Evolutionary conservation across 495 filamentous ascomycete genomes (phyloP), one percentile per base, ranked within the genome.

Genomic region (Immersiella caudata): DNA sequence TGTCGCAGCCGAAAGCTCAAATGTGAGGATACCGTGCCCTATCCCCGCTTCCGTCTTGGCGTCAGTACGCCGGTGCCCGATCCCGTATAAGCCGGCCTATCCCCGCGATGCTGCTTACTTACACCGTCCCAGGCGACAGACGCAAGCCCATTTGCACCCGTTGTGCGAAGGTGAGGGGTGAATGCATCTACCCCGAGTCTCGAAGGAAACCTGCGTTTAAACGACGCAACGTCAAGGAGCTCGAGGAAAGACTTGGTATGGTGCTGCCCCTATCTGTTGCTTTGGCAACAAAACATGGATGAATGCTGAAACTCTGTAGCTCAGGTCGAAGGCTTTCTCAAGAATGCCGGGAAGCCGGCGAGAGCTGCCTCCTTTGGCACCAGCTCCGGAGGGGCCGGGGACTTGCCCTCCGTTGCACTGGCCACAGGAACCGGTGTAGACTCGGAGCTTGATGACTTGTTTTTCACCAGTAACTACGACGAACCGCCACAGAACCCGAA

Each of bases 191-290:
- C 72, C 92, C 93, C 72, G 92, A 94, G 76, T 89, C 90, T 58
- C 85, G 92, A 70, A 88, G 90, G 80, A 96, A 94, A 79, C 93
- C 92, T 65, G 90, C 92, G 26, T 91, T 91, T n/a, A 96, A 94
- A 81, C 82, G 92, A 69, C 87, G 90, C 65, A 95, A 94, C 79
- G 92, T 94, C 68, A 93, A 89, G 80, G 90, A 92, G 73, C 79
- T 96, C 67, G 92, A 96, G 77, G 91, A 91, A 57, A 82, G 92
- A 65, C 78, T 96, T 72, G 89, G 91, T 93, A 86, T 60, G 57
- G 8, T 20, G 29, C 21, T 26, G 12, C 29, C 67, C 35, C 24
- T 11, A 35, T n/a, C 11, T 50, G 20, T 24, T 33, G 29, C 29
- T 8, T 33, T 33, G 8, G 29, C 8, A 8, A 33, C 29, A 27